Conservation (phyloP, 2,329 filamentous ascomycete species). For the Aspergillus sp. region DNA sequence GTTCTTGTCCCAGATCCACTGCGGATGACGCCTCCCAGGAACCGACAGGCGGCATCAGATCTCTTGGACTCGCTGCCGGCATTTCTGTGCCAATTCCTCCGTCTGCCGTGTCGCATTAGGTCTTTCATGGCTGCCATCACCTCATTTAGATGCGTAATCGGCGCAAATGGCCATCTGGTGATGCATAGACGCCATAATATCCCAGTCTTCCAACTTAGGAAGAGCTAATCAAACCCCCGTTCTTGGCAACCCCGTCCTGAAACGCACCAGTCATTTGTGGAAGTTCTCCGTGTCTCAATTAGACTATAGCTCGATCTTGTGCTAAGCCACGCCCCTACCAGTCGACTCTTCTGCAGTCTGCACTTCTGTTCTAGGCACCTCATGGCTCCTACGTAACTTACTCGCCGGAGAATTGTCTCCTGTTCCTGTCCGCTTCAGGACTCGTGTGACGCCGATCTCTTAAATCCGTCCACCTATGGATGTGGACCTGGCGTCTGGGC, state of each 20-base stretch:
- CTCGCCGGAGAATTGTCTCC: background rate
- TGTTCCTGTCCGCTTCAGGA: background rate
- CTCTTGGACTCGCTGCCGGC: background rate
- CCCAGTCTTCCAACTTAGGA: background rate
- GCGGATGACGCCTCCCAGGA: background rate
- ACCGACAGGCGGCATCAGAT: background rate
- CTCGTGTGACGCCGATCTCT: background rate
- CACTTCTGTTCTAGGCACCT: background rate
- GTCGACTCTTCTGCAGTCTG: background rate
- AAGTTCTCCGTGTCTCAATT: slow-evolving; percentile 4
- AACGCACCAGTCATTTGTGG: slow-evolving; percentile 7
- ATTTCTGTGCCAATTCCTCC: background rate
- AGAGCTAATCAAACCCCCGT: slow-evolving; percentile 1
- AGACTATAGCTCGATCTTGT: background rate
- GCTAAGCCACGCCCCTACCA: background rate
- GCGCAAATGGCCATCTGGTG: background rate
- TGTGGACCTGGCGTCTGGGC: background rate
- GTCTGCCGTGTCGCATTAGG: background rate
- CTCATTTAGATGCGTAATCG: background rate
- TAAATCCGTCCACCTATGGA: slow-evolving; percentile 1
- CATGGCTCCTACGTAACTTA: background rate
- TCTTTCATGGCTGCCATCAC: background rate
- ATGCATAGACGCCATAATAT: background rate
- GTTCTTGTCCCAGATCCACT: background rate
- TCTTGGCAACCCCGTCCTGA: slow-evolving; percentile 7